Evolutionary conservation across 2,329 filamentous ascomycete species (phyloP).

Genomic region (Diaporthe sp.): DNA sequence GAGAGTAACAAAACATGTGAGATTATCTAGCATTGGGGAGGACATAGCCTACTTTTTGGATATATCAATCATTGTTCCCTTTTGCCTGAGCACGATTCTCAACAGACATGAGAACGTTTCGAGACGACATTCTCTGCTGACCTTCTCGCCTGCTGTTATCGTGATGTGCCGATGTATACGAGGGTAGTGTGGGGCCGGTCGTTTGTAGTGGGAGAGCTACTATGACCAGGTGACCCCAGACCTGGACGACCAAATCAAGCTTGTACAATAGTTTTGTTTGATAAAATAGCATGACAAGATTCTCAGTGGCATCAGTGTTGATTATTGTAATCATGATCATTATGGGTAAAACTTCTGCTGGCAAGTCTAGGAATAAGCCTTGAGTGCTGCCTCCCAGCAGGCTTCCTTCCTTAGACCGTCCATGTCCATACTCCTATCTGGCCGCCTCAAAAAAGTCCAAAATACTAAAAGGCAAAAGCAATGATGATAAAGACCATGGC

Average conservation of each 20-base stretch:
- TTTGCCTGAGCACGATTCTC: not conserved
- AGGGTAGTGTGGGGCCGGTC: not conserved
- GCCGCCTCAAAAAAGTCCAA: not conserved
- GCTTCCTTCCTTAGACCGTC: not conserved
- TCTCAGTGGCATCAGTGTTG: not conserved
- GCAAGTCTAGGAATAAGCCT: not conserved
- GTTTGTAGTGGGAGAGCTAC: not conserved
- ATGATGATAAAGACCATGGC: constrained; percentile 32
- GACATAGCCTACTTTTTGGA: not conserved
- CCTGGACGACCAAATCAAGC: not conserved
- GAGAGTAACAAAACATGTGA: not conserved
- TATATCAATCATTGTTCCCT: not conserved
- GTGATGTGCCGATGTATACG: not conserved
- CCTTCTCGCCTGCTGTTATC: not conserved
- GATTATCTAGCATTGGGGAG: not conserved
- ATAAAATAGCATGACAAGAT: not conserved
- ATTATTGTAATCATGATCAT: too few relatives aligned
- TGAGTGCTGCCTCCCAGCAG: not conserved
- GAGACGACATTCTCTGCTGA: too few relatives aligned
- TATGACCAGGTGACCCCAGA: not conserved
- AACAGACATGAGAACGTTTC: not conserved
- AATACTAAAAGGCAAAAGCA: constrained; percentile 7
- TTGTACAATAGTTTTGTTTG: not conserved
- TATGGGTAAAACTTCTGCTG: too few relatives aligned
- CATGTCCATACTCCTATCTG: not conserved